Percentiles rank a stretch among this genome's conserved stretches.
Evolutionary conservation across 495 filamentous ascomycete species (phyloP).

Genomic region (Sphaerosporella brunnea): DNA sequence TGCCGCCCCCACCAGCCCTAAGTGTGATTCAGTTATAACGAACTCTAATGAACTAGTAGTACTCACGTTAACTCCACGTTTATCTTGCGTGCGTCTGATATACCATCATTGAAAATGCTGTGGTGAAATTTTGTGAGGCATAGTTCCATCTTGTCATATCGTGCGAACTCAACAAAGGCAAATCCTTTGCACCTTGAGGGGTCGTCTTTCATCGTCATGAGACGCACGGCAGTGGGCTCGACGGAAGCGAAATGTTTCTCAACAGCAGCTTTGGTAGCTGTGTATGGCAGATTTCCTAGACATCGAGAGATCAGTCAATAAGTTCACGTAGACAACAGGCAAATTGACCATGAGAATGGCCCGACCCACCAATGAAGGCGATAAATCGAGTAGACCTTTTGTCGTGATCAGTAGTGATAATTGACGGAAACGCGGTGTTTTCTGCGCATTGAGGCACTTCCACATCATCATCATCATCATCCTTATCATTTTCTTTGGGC

Average conservation of each 20-base stretch:
- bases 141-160: conserved; percentile 83
- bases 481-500: no score
- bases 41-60: no score
- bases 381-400: conserved; percentile 50
- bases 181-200: conserved; percentile 60
- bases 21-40: no score
- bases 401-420: no score
- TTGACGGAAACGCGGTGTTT: no score
- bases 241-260: conserved; percentile 60
- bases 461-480: no score
- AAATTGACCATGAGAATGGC: not conserved
- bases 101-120: conserved; percentile 55
- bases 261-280: conserved; percentile 49
- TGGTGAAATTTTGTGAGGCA: conserved; percentile 81
- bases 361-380: conserved; percentile 54
- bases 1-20: conserved; percentile 75
- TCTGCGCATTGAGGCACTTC: no score
- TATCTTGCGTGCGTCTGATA: conserved; percentile 40
- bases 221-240: conserved; percentile 52
- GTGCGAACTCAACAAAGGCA: conserved; percentile 83
- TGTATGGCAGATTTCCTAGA: conserved; percentile 72
- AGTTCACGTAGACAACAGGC: conserved; percentile 4
- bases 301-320: conserved; percentile 7
- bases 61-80: conserved; percentile 84
- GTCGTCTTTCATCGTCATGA: conserved; percentile 52